These are phyloP conservation scores for Noccaea bulbosa DNA, from an alignment of 345 rosid genomes.

Conservation along the genomic window DNA sequence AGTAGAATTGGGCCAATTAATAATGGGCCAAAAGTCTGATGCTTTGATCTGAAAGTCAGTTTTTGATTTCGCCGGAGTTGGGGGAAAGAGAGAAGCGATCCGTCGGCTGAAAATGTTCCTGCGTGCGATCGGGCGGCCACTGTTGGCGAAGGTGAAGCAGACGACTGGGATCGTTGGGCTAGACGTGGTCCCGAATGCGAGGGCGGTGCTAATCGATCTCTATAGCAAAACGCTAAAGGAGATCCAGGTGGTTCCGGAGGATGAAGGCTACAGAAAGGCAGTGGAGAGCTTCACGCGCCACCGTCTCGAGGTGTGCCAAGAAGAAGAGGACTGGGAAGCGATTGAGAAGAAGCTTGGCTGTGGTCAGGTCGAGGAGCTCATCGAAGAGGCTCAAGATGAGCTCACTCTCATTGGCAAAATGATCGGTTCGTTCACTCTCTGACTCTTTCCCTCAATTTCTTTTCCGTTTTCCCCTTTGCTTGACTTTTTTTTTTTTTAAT, in stretches of 20 bases:
- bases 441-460: background rate
- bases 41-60: background rate
- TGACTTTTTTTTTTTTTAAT: background rate
- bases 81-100: slow-evolving; percentile 4
- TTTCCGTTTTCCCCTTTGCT: background rate
- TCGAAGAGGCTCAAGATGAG: slow-evolving; percentile 87
- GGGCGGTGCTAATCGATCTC: slow-evolving; percentile 62
- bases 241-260: slow-evolving; percentile 78
- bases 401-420: slow-evolving; percentile 76
- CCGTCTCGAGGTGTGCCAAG: slow-evolving; percentile 68
- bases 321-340: slow-evolving; percentile 78
- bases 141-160: slow-evolving; percentile 81
- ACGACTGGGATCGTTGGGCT: slow-evolving; percentile 90
- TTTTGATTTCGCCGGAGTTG: slow-evolving; percentile 8
- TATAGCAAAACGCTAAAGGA: slow-evolving; percentile 80
- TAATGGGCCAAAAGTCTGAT: background rate
- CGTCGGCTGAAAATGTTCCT: slow-evolving; percentile 56
- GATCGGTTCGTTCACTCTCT: slow-evolving; percentile 61
- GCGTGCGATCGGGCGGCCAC: slow-evolving; percentile 76
- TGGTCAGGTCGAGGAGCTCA: slow-evolving; percentile 93
- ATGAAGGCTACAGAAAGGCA: slow-evolving; percentile 88
- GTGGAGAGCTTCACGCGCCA: slow-evolving; percentile 85
- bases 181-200: slow-evolving; percentile 88
- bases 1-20: background rate
- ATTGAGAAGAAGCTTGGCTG: slow-evolving; percentile 78